phyloP scores from a whole-genome alignment of 2,329 filamentous ascomycete genomes.

The Leptographium lundbergii region DNA sequence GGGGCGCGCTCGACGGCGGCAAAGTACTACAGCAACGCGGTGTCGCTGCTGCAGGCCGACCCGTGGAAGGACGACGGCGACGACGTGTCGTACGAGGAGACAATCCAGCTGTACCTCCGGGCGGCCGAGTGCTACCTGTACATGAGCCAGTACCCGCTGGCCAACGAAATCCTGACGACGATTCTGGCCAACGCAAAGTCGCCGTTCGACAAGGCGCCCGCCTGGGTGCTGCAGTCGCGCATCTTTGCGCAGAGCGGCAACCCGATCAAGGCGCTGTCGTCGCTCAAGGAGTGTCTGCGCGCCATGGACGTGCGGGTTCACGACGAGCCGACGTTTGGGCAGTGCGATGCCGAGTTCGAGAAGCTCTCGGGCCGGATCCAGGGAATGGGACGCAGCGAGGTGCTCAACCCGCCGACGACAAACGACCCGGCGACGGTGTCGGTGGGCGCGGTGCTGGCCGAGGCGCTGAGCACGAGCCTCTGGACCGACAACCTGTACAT shows the following conservation, averaged over 20 bases:
- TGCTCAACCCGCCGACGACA: slow-evolving; percentile 29
- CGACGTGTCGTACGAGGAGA: slow-evolving; percentile 79
- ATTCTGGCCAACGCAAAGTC: slow-evolving; percentile 60
- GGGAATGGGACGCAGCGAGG: slow-evolving; percentile 35
- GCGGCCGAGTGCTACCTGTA: slow-evolving; percentile 75
- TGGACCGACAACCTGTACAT: slow-evolving; percentile 63
- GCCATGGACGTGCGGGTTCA: slow-evolving; percentile 57
- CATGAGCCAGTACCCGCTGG: slow-evolving; percentile 57
- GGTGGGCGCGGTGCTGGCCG: slow-evolving; percentile 56
- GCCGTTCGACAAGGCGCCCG: slow-evolving; percentile 67
- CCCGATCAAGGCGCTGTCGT: slow-evolving; percentile 52
- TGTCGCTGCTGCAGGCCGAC: slow-evolving; percentile 65
- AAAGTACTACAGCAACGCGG: slow-evolving; percentile 66
- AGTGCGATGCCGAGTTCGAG: slow-evolving; percentile 66
- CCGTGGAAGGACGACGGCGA: slow-evolving; percentile 59
- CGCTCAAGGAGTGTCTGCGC: slow-evolving; percentile 56
- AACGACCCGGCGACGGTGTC: slow-evolving; percentile 45
- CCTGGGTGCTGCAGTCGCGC: slow-evolving; percentile 71
- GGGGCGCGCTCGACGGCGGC: slow-evolving; percentile 72
- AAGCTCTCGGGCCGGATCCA: slow-evolving; percentile 46
- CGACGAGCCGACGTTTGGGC: slow-evolving; percentile 55
- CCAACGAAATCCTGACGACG: slow-evolving; percentile 53
- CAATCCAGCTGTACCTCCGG: slow-evolving; percentile 63
- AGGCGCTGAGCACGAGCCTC: slow-evolving; percentile 58
- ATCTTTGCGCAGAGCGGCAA: slow-evolving; percentile 67